phyloP scores from a whole-genome alignment of 2,329 filamentous ascomycete genomes.

The Zasmidium angulare region DNA sequence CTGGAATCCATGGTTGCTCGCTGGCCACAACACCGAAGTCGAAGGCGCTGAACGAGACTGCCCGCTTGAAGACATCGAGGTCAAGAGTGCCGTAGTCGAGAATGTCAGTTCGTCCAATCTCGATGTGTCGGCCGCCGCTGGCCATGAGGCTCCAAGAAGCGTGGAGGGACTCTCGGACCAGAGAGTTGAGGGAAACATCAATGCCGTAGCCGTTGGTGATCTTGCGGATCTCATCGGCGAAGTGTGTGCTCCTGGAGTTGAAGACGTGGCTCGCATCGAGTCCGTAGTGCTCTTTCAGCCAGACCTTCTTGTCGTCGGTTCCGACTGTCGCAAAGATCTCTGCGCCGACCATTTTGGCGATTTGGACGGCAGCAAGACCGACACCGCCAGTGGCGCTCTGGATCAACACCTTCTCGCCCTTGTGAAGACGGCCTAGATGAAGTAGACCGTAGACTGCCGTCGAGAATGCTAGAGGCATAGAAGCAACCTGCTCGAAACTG shows the following conservation, averaged over 20 bases:
- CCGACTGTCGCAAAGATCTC: slow-evolving; percentile 32
- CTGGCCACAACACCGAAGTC: slow-evolving; percentile 1
- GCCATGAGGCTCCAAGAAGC: slow-evolving; percentile 28
- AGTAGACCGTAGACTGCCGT: slow-evolving; percentile 22
- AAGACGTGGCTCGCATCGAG: slow-evolving; percentile 35
- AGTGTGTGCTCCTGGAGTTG: slow-evolving; percentile 28
- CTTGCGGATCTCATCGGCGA: slow-evolving; percentile 17
- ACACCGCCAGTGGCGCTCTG: slow-evolving; percentile 29
- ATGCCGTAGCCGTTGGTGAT: slow-evolving; percentile 33
- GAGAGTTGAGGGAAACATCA: slow-evolving; percentile 36
- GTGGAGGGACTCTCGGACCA: slow-evolving; percentile 29
- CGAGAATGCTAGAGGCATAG: slow-evolving; percentile 20
- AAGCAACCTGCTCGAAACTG: slow-evolving; percentile 18
- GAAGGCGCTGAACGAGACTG: slow-evolving; percentile 1
- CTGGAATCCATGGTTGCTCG: slow-evolving; percentile 2
- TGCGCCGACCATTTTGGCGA: slow-evolving; percentile 26
- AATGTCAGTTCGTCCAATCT: slow-evolving; percentile 26
- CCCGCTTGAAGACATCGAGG: slow-evolving; percentile 10
- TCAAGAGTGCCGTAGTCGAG: slow-evolving; percentile 4
- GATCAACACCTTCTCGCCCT: slow-evolving; percentile 32
- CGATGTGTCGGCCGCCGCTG: slow-evolving; percentile 32
- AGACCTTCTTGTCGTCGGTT: slow-evolving; percentile 25
- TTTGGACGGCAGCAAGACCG: slow-evolving; percentile 28
- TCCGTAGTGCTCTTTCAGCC: slow-evolving; percentile 26
- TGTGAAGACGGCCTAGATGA: slow-evolving; percentile 10